Evolutionary conservation across 192 early-diverging fungal species (phyloP), one percentile per base, ranked within the genome.

Genomic region (Kappamyces sp.): DNA sequence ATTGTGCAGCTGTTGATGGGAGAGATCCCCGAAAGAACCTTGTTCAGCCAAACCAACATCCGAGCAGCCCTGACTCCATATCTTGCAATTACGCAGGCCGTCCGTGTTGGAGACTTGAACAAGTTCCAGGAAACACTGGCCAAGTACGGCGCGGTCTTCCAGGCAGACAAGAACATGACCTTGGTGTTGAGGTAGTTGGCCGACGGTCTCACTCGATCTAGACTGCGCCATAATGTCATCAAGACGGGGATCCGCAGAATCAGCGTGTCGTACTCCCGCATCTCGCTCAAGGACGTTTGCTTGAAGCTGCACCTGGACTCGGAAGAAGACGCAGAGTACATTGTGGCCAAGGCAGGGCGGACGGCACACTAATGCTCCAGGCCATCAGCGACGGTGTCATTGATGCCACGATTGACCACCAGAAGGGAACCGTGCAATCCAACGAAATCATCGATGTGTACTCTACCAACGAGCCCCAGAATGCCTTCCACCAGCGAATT

Each of bases 281-380:
- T 99, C 49, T 90, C 92, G 36, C 74, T 99, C 50, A 75, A 88
- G 8, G 96, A 99, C 66, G 93, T 98, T 46, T 98, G 96, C 72
- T 69, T 95, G 52, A 95, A 96, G 75, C 78, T 99, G 49, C 91
- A 96, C 60, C 67, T 99, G 68, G 94, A 99, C 67, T 90, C 89
- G 65, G 96, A 99, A 68, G 94, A 98, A 65, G 94, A 98, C 64
- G 96, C 95, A 32, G 93, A 99, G 70, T 98, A 92, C 74, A 96
- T 99, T 71, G 94, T 99, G 1, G 90, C 91, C 29, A 99, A 99
- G 66, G 72, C 75, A 2, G 7, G 49, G 31, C 0, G 6, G 32
- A 7, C 53, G 51, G 5, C 32, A 60, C 60, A 14, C 37, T 60
- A 12, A 62, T 14, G 30, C 15, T 65, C 12, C 45, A 75, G 77